Conservation (phyloP, 2,329 filamentous ascomycete species). For the Lizonia empirigonia region DNA sequence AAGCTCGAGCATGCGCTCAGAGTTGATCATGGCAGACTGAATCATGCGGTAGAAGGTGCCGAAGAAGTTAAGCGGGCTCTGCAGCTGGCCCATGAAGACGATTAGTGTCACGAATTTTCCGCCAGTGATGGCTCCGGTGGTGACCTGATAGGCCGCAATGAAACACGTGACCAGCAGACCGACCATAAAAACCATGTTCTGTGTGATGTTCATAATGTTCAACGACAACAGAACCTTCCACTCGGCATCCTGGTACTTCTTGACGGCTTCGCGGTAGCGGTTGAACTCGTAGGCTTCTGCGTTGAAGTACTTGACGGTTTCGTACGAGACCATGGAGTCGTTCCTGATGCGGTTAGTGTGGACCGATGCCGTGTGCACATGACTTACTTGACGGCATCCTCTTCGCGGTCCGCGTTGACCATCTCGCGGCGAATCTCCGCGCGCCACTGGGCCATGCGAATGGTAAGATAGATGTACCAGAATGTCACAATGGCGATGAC, state of each 20-base stretch:
- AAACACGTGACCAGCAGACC: constrained; percentile 72
- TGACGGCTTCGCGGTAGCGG: constrained; percentile 62
- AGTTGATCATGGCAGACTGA: constrained; percentile 96
- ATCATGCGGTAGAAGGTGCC: constrained; percentile 96
- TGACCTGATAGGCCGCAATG: constrained; percentile 72
- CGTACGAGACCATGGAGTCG: constrained; percentile 98
- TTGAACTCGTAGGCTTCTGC: constrained; percentile 64
- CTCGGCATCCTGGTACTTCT: constrained; percentile 63
- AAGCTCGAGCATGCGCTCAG: constrained; percentile 89
- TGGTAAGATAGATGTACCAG: constrained; percentile 94
- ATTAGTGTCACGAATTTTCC: constrained; percentile 74
- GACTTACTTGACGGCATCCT: constrained; percentile 87
- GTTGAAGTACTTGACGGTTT: constrained; percentile 73
- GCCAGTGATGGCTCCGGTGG: constrained; percentile 62
- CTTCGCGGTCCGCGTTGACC: constrained; percentile 92
- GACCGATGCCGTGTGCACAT: background rate
- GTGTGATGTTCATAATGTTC: constrained; percentile 65
- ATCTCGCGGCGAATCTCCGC: constrained; percentile 90
- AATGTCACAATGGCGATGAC: constrained; percentile 91
- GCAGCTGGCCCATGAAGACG: constrained; percentile 76
- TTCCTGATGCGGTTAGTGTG: constrained; percentile 60
- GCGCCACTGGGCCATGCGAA: constrained; percentile 92
- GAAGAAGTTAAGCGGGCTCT: constrained; percentile 73
- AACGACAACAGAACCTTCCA: constrained; percentile 62
- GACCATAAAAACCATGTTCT: constrained; percentile 67